These are phyloP conservation scores for Plicaturopsis crispa DNA, from an alignment of 768 basidiomycete species.

Conservation along the genomic window DNA sequence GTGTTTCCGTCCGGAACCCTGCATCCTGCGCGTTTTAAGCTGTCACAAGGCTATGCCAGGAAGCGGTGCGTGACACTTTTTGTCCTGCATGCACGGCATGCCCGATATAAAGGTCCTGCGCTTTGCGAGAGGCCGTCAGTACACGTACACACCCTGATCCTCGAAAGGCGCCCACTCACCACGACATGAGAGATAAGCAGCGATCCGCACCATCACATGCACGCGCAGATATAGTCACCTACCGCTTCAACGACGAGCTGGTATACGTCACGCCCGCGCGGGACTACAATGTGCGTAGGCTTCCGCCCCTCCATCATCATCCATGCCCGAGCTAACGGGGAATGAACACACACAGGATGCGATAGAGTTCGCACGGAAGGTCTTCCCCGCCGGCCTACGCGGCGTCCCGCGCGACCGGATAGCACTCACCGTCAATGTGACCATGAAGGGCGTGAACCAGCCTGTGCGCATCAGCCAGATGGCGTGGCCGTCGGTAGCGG, in stretches of 20 bases:
- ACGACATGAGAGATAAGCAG: too few species aligned
- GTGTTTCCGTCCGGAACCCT: too few species aligned
- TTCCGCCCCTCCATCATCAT: background rate
- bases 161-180: too few species aligned
- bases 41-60: too few species aligned
- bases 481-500: conserved; percentile 38
- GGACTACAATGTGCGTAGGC: conserved; percentile 18
- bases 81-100: too few species aligned
- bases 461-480: conserved; percentile 42
- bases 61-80: too few species aligned
- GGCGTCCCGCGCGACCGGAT: conserved; percentile 31
- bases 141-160: too few species aligned
- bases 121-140: too few species aligned
- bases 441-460: conserved; percentile 21
- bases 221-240: conserved; percentile 41
- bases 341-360: conserved; percentile 45
- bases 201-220: conserved; percentile 10
- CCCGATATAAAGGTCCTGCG: too few species aligned
- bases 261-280: conserved; percentile 42
- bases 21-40: too few species aligned
- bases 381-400: conserved; percentile 34
- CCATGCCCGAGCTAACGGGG: background rate
- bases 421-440: conserved; percentile 31
- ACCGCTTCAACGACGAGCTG: conserved; percentile 32
- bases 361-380: conserved; percentile 39